phyloP scores from a whole-genome alignment of 495 filamentous ascomycete species.

The Cercophora samala region DNA sequence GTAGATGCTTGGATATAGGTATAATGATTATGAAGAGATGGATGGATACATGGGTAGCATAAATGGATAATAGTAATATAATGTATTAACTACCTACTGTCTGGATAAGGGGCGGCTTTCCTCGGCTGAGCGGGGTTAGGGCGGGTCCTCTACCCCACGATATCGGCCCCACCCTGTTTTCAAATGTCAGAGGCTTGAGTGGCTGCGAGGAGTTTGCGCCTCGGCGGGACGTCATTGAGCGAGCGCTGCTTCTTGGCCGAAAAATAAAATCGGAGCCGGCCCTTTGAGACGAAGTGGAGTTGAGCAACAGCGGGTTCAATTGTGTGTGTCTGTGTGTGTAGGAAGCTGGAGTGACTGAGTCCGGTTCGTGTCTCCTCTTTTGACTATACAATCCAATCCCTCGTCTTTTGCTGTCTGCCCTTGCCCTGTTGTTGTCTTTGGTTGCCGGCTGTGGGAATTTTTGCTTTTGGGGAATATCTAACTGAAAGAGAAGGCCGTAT shows the following conservation, averaged over 20 bases:
- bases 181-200: constrained; percentile 31
- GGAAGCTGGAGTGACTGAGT: neutral
- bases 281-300: neutral
- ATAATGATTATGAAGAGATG: neutral
- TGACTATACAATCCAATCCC: neutral
- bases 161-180: constrained; percentile 22
- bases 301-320: neutral
- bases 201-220: constrained; percentile 12
- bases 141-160: constrained; percentile 13
- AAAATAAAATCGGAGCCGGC: neutral
- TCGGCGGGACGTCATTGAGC: constrained; percentile 30
- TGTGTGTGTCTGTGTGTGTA: neutral
- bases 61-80: neutral
- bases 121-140: constrained; percentile 18
- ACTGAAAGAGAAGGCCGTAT: neutral
- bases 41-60: neutral
- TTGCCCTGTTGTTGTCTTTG: neutral
- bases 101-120: constrained; percentile 24
- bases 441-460: neutral
- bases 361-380: neutral
- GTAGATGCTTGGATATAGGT: neutral
- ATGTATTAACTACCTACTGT: no score
- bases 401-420: neutral
- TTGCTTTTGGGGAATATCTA: neutral
- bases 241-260: constrained; percentile 7